Percentiles rank a stretch among this genome's conserved stretches.
Evolutionary conservation across 208 protist genomes (phyloP).

Genomic region (Trypanosoma platydactyli): DNA sequence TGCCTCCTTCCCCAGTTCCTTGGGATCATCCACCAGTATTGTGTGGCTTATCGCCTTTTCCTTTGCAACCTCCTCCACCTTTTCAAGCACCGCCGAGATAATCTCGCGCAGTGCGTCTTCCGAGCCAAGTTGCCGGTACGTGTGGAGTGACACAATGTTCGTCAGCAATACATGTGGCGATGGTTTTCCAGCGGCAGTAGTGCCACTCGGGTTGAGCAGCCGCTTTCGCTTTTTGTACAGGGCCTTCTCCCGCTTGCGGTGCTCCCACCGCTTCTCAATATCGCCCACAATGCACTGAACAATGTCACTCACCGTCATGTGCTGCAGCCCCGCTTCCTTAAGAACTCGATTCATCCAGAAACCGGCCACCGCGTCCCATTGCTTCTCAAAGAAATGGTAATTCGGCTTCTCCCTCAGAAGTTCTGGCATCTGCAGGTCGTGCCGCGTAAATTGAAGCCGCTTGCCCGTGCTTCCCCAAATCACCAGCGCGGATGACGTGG

Average conservation of each 20-base stretch:
- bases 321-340: constrained; percentile 65
- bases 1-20: neutral
- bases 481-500: constrained; percentile 44
- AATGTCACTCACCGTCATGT: constrained; percentile 52
- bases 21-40: constrained; percentile 50
- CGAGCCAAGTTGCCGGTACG: constrained; percentile 19
- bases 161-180: constrained; percentile 58
- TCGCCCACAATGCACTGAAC: constrained; percentile 56
- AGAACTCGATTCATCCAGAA: constrained; percentile 84
- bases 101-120: constrained; percentile 32
- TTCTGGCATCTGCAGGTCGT: constrained; percentile 75
- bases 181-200: constrained; percentile 46
- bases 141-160: constrained; percentile 44
- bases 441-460: constrained; percentile 60
- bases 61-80: constrained; percentile 42
- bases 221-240: constrained; percentile 73
- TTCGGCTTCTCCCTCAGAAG: constrained; percentile 44
- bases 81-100: constrained; percentile 33
- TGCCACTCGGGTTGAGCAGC: constrained; percentile 29
- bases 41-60: constrained; percentile 31
- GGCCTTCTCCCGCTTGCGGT: constrained; percentile 43
- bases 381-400: constrained; percentile 72
- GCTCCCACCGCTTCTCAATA: constrained; percentile 66
- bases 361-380: constrained; percentile 67
- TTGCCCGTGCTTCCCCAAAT: constrained; percentile 79